Base-by-base conservation (phyloP, 2,329 filamentous ascomycete species). In the Neopestalotiopsis rosae region DNA sequence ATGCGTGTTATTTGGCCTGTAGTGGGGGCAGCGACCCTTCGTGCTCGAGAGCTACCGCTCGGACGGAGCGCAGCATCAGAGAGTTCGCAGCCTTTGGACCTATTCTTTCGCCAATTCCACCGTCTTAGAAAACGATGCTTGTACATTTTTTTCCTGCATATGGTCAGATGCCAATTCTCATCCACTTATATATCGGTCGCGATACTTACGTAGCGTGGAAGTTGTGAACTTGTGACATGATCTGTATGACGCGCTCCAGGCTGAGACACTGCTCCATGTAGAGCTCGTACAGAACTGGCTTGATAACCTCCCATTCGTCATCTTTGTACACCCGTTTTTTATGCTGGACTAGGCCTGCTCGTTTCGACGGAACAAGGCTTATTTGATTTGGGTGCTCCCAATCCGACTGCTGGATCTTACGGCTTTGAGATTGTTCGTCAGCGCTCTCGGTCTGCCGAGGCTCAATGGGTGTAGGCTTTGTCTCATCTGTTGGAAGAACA, bases 141-240 rank as follows among this genome's bases (percentile, higher is more conserved):
- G 52, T 58, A 58, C 52, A 58, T 58, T 58, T 58, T 58, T 0
- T 14, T 58, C n/a, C 52, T 58, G 52, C 10, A 1, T 58, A 5
- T 58, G 52, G 52, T 58, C 52, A 58, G 52, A 58, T 20, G n/a
- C n/a, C 12, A 5, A 20, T 10, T 5, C 28, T 30, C n/a, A 58
- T 28, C 24, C 24, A n/a, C 20, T 58, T 14, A 14, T 12, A 58
- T 58, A 30, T 30, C 10, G 52, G 28, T 28, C 10, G 10, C 40
- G 40, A 42, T 58, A 58, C 52, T 58, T 1, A 58, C 52, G 52
- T 58, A 20, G 52, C n/a, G 52, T 58, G 52, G 52, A 58, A 58
- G 28, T 58, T 30, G 5, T 30, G 28, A 10, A 14, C 52, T 30
- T 58, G 52, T 20, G 52, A 20, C 52, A 58, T 58, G 52, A 58